These are phyloP conservation scores for Gentiana straminea DNA, from an alignment of 257 asterid genomes.

Conservation along the genomic window DNA sequence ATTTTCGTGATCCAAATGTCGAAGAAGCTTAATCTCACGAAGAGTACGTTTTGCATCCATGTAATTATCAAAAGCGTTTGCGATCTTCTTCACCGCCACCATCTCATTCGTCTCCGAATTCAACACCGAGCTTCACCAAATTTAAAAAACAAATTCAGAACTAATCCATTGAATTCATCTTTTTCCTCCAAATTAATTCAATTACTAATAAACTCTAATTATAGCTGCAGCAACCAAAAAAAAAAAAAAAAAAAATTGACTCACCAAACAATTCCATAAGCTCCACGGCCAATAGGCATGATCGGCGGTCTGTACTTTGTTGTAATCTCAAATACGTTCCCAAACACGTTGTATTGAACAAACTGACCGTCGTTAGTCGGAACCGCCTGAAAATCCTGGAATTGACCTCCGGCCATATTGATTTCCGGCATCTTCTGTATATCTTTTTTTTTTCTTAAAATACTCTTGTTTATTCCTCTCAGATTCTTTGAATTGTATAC, in stretches of 20 bases:
- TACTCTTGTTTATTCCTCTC: background rate
- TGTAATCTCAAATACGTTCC: constrained; percentile 67
- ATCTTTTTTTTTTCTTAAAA: background rate
- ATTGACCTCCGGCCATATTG: constrained; percentile 27
- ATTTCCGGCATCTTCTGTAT: constrained; percentile 29
- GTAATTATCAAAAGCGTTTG: constrained; percentile 74
- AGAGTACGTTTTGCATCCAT: constrained; percentile 94
- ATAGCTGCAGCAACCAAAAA: no score
- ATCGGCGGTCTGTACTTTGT: constrained; percentile 75
- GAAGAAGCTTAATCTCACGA: constrained; percentile 53
- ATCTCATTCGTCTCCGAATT: constrained; percentile 77
- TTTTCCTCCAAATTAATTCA: no score
- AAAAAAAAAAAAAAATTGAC: background rate
- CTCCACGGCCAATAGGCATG: constrained; percentile 97
- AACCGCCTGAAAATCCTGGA: constrained; percentile 62
- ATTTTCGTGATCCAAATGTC: no score
- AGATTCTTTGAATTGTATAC: background rate
- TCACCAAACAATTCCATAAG: constrained; percentile 80
- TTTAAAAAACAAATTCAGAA: background rate
- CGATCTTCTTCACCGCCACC: constrained; percentile 92
- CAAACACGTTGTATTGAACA: constrained; percentile 63
- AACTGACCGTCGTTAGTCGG: constrained; percentile 68
- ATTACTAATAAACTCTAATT: no score
- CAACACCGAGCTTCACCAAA: constrained; percentile 55
- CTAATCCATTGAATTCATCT: no score